phyloP scores from a whole-genome alignment of 2,329 filamentous ascomycete species.

The Acrocalymma vagum region DNA sequence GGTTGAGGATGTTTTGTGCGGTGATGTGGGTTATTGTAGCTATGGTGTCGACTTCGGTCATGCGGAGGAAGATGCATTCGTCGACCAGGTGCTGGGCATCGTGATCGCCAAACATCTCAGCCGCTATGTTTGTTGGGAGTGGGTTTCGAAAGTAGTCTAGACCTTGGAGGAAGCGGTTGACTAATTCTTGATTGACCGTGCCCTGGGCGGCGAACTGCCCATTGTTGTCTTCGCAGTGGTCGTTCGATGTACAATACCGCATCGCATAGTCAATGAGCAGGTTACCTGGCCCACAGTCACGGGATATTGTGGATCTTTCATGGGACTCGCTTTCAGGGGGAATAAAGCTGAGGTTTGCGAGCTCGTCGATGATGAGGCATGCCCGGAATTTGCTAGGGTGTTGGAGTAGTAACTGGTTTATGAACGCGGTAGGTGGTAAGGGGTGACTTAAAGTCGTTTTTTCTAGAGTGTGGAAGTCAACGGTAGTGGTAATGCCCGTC shows the following conservation, averaged over 20 bases:
- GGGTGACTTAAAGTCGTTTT: conserved; percentile 65
- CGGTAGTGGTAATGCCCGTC: conserved; percentile 67
- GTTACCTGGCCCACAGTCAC: conserved; percentile 66
- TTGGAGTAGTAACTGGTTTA: conserved; percentile 64
- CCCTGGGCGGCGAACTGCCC: conserved; percentile 61
- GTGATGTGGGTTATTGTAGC: conserved; percentile 69
- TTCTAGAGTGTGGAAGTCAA: conserved; percentile 66
- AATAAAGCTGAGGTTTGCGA: conserved; percentile 69
- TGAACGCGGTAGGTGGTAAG: conserved; percentile 65
- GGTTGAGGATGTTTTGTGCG: conserved; percentile 64
- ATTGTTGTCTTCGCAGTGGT: conserved; percentile 60
- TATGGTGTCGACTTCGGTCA: conserved; percentile 62
- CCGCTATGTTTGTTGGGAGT: conserved; percentile 66
- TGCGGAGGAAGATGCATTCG: conserved; percentile 54
- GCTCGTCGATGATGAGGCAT: conserved; percentile 69
- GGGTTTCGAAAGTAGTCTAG: conserved; percentile 61
- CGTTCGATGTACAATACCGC: conserved; percentile 61
- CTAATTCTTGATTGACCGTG: conserved; percentile 59
- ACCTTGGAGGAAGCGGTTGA: conserved; percentile 58
- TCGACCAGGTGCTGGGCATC: conserved; percentile 61
- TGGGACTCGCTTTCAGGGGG: conserved; percentile 55
- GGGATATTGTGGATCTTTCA: conserved; percentile 55
- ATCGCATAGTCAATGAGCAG: conserved; percentile 66
- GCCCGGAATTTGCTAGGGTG: conserved; percentile 65
- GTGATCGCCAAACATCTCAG: conserved; percentile 68